These are phyloP conservation scores for Penicillium diatomitis DNA, from an alignment of 495 filamentous ascomycete genomes.

Conservation along the genomic window DNA sequence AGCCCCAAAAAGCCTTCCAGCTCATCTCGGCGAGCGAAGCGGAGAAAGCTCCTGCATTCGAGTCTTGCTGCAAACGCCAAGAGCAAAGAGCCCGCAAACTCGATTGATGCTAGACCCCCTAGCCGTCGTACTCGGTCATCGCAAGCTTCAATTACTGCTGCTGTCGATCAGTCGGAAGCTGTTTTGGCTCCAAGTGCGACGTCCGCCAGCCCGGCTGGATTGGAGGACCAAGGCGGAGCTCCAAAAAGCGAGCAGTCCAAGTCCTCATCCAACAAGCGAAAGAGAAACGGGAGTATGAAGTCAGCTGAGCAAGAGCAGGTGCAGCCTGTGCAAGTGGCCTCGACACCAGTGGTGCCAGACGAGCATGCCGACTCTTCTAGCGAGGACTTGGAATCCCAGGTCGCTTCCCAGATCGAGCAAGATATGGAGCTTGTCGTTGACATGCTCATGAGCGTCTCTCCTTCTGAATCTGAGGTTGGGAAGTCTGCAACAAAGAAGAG, in stretches of 20 bases:
- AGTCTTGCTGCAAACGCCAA: not conserved
- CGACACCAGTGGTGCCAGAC: conserved; percentile 2
- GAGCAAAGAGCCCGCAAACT: conserved; percentile 3
- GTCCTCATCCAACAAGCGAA: conserved; percentile 6
- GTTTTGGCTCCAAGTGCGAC: not conserved
- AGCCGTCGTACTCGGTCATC: conserved; percentile 26
- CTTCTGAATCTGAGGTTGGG: not conserved
- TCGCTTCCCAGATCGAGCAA: conserved; percentile 37
- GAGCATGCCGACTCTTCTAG: conserved; percentile 20
- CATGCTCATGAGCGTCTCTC: conserved; percentile 4
- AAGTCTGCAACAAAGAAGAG: conserved; percentile 23
- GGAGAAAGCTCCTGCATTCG: conserved; percentile 3
- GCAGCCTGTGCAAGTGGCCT: not conserved
- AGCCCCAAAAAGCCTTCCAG: conserved; percentile 12
- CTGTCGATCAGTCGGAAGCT: not conserved
- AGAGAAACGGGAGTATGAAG: not conserved
- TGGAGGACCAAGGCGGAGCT: not conserved
- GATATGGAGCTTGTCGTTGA: conserved; percentile 33
- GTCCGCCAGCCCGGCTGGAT: conserved; percentile 2
- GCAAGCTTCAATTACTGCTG: conserved; percentile 8
- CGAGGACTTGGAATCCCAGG: conserved; percentile 36
- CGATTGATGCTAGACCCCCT: conserved; percentile 11
- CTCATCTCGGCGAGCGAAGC: conserved; percentile 4
- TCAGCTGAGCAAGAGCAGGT: not conserved
- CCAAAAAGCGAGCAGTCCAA: conserved; percentile 1